Base-by-base conservation (phyloP, 768 basidiomycete genomes). In the Termitomyces sp. region DNA sequence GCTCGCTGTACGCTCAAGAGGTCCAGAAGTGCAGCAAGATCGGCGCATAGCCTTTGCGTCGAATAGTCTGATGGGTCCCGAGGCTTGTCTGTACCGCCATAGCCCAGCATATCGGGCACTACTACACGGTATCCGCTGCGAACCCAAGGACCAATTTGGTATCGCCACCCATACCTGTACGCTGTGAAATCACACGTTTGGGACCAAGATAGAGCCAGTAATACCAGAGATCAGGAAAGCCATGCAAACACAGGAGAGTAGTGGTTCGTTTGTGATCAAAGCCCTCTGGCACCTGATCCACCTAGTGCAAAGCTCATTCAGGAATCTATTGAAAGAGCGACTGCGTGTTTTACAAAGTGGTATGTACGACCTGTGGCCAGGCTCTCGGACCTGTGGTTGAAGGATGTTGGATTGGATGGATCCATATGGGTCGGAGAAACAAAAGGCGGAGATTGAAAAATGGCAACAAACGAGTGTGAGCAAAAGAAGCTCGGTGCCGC, bases 201-300 rank as follows among this genome's bases (percentile, higher is more conserved):
- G 32, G 19, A 34, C 14, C 25, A 11, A 48, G n/a, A 42, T 19
- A 54, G 39, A 56, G 55, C 5, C 54, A 43, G n/a, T 25, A 35
- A 23, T 67, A 73, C 78, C 78, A 79, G 27, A 73, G 67, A 64
- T 92, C 91, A 14, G 91, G 90, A 66, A 92, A 91, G 1, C 91
- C 90, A 64, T 93, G 91, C 17, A 91, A 59, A 65, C 86, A 87
- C n/a, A 91, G 74, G 7, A 92, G 59, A 2, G 88, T 84, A 1
- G 72, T 72, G 7, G 72, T 74, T 19, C 71, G 63, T 30, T 70
- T 65, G 14, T 73, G 68, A 59, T 77, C 68, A 59, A 78, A 74
- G 42, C 69, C 57, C 16, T 55, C 59, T 5, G 87, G 86, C n/a
- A 74, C 59, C 68, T 90, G 82, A 67, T 91, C 88, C 27, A 78